Conservation (phyloP, 208 protist genomes). For the Leishmania lainsoni region DNA sequence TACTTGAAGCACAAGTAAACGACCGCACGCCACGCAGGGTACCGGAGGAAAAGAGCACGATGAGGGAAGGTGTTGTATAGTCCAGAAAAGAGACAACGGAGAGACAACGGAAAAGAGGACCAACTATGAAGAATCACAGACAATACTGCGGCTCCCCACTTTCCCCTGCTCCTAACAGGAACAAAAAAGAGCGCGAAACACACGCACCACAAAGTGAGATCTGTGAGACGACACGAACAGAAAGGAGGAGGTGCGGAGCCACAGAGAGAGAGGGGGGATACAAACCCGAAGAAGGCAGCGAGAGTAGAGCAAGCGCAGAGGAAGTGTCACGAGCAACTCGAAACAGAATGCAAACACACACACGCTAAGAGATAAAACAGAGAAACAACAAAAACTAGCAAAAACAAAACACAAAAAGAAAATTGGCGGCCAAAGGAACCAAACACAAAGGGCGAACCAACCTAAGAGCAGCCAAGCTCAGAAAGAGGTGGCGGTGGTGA, state of each 20-base stretch:
- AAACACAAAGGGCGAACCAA: not conserved
- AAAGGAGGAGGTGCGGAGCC: not conserved
- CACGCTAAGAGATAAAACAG: not conserved
- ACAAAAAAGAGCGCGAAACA: not conserved
- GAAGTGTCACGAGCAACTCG: no score
- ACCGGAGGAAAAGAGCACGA: not conserved
- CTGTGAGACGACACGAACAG: not conserved
- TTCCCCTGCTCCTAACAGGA: not conserved
- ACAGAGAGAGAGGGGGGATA: not conserved
- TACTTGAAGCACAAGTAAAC: not conserved
- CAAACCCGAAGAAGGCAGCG: not conserved
- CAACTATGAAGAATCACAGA: no score
- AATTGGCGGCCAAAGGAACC: not conserved
- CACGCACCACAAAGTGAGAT: not conserved
- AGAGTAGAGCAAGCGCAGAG: no score
- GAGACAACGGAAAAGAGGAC: not conserved
- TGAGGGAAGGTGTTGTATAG: not conserved
- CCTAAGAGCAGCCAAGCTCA: not conserved
- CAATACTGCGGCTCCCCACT: not conserved
- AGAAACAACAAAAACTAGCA: not conserved
- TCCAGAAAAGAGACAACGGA: not conserved
- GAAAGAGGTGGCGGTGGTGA: not conserved
- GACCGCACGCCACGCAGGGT: not conserved
- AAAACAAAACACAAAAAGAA: not conserved
- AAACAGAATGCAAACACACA: not conserved